Percentiles rank a stretch among this genome's conserved stretches.
Conservation (phyloP, 306 rosid genomes). For the Prunus armeniaca region DNA sequence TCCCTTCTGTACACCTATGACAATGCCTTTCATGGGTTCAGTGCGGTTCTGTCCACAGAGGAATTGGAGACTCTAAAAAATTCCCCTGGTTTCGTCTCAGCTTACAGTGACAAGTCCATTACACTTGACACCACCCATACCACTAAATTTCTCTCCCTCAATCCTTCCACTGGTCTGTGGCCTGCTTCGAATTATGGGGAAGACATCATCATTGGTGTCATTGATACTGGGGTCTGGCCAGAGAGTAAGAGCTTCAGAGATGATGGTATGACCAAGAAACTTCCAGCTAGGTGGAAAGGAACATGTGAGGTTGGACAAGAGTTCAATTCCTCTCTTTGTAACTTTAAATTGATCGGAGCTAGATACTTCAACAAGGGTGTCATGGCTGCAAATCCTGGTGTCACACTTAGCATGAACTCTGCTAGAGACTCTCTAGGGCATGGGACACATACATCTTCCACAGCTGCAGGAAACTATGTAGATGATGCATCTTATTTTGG, state of each 20-base stretch:
- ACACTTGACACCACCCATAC: conserved; percentile 33
- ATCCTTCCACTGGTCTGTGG: conserved; percentile 18
- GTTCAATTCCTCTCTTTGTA: conserved; percentile 27
- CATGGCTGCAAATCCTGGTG: conserved; percentile 16
- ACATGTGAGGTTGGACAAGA: conserved; percentile 23
- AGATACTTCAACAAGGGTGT: conserved; percentile 23
- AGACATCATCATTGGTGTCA: conserved; percentile 24
- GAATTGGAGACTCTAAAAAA: conserved; percentile 14
- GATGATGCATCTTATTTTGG: conserved; percentile 20
- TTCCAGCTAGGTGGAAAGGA: conserved; percentile 33
- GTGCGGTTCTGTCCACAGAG: conserved; percentile 12
- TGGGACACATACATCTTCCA: conserved; percentile 33
- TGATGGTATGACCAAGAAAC: conserved; percentile 5
- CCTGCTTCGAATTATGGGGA: conserved; percentile 24
- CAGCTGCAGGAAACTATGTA: conserved; percentile 26
- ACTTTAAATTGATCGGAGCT: conserved; percentile 30
- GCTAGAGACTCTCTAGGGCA: conserved; percentile 29
- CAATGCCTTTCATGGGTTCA: conserved; percentile 31
- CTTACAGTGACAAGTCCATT: conserved; percentile 13
- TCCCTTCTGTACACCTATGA: conserved; percentile 28
- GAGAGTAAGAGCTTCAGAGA: conserved; percentile 31
- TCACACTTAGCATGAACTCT: conserved; percentile 17
- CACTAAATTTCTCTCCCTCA: conserved; percentile 23
- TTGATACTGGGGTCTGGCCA: conserved; percentile 30
- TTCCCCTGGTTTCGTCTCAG: conserved; percentile 20